Evolutionary conservation across 306 rosid species (phyloP).

Genomic region (Morella rubra): DNA sequence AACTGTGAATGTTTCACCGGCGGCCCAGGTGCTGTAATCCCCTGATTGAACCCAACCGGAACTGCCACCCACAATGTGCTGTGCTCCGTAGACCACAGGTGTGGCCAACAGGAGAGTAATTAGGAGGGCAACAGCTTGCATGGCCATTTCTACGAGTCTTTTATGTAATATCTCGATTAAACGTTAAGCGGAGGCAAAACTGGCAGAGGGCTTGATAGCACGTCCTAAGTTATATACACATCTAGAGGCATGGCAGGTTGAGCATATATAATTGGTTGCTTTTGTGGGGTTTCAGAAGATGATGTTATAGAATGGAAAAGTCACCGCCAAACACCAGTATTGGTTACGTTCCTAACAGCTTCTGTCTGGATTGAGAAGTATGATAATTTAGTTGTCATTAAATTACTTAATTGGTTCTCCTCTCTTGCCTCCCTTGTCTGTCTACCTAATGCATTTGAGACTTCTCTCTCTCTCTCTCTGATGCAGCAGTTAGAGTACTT

Average conservation of each 20-base stretch:
- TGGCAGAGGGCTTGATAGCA: neutral
- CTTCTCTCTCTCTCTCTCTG: conserved; percentile 3
- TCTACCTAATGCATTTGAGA: conserved; percentile 43
- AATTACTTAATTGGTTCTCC: conserved; percentile 14
- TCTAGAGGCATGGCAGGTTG: neutral
- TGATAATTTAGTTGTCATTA: conserved; percentile 26
- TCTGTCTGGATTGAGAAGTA: neutral
- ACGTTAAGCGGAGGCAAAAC: neutral
- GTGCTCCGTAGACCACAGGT: conserved; percentile 44
- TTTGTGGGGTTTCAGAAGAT: neutral
- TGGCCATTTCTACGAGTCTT: conserved; percentile 38
- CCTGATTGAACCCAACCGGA: conserved; percentile 29
- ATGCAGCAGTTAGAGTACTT: too few relatives aligned
- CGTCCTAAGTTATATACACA: conserved; percentile 13
- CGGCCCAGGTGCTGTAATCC: conserved; percentile 44
- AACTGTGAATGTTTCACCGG: conserved; percentile 47
- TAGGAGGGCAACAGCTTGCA: conserved; percentile 42
- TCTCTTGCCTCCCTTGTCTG: neutral
- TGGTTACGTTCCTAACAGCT: neutral
- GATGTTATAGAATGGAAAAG: neutral
- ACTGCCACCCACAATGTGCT: conserved; percentile 48
- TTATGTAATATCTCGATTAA: neutral
- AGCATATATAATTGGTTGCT: neutral
- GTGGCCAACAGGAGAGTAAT: conserved; percentile 40
- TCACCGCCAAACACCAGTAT: neutral